These are phyloP conservation scores for Lactarius akahatsu DNA, from an alignment of 768 basidiomycete species.

Conservation along the genomic window DNA sequence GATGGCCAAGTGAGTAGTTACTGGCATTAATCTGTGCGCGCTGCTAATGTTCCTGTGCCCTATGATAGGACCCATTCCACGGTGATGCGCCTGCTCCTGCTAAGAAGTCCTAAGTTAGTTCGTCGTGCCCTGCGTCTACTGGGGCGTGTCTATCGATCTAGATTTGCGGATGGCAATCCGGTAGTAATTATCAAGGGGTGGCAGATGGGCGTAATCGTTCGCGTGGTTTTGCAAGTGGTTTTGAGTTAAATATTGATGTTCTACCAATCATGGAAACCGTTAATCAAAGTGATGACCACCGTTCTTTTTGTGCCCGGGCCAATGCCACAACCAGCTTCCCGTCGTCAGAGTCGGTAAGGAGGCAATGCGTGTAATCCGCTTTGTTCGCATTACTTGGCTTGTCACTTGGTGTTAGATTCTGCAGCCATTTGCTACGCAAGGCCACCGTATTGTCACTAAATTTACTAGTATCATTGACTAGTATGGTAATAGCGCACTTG, in stretches of 20 bases:
- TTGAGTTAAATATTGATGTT: neutral
- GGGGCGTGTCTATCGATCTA: neutral
- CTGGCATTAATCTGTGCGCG: no score
- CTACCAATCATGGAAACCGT: neutral
- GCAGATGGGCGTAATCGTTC: neutral
- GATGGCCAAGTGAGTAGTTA: no score
- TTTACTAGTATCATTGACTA: no score
- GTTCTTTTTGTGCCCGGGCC: no score
- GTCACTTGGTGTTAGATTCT: neutral
- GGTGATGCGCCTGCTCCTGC: neutral
- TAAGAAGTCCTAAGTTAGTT: neutral
- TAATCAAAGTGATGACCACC: neutral
- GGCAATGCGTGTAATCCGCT: no score
- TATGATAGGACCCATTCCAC: constrained; percentile 20
- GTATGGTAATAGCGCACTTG: no score
- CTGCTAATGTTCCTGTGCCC: neutral
- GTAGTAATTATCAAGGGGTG: neutral
- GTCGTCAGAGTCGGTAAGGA: no score
- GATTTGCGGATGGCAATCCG: no score
- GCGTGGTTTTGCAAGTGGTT: neutral
- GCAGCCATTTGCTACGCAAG: no score
- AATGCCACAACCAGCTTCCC: no score
- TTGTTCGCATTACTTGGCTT: no score
- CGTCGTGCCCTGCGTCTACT: neutral
- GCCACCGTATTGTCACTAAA: no score